phyloP scores from a whole-genome alignment of 2,329 filamentous ascomycete genomes.

The Epichloe sp. region DNA sequence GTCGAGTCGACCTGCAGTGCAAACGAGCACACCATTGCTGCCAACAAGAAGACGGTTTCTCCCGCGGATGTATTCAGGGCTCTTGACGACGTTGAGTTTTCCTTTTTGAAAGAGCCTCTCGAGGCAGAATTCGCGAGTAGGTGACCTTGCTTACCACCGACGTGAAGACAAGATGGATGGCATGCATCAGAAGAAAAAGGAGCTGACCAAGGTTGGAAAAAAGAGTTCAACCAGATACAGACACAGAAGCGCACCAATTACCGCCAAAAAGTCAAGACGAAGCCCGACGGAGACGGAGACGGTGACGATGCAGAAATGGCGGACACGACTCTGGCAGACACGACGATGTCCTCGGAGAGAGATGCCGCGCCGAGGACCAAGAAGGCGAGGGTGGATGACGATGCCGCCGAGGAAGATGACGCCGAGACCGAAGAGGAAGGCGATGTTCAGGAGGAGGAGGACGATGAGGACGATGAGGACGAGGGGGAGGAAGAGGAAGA shows the following conservation, averaged over 20 bases:
- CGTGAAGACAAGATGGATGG: too few species aligned
- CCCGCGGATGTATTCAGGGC: conserved; percentile 66
- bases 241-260: conserved; percentile 63
- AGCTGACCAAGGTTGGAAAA: too few species aligned
- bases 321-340: conserved; percentile 25
- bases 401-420: conserved; percentile 11
- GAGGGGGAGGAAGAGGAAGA: conserved; percentile 23
- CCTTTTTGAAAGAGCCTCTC: conserved; percentile 57
- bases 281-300: conserved; percentile 23
- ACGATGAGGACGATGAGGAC: conserved; percentile 24
- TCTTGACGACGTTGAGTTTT: conserved; percentile 63
- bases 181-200: too few species aligned
- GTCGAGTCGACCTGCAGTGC: conserved; percentile 37
- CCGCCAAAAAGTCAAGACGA: conserved; percentile 55
- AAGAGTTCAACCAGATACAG: conserved; percentile 61
- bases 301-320: conserved; percentile 24
- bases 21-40: conserved; percentile 53
- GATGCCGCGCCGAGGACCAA: conserved; percentile 26
- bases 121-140: conserved; percentile 66
- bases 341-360: conserved; percentile 14
- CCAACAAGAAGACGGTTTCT: conserved; percentile 67
- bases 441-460: conserved; percentile 29
- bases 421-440: conserved; percentile 17
- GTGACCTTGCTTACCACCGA: conserved; percentile 23
- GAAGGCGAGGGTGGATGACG: conserved; percentile 28